Evolutionary conservation across 129 eudicot species (phyloP).

Genomic region (Solidago caesia): DNA sequence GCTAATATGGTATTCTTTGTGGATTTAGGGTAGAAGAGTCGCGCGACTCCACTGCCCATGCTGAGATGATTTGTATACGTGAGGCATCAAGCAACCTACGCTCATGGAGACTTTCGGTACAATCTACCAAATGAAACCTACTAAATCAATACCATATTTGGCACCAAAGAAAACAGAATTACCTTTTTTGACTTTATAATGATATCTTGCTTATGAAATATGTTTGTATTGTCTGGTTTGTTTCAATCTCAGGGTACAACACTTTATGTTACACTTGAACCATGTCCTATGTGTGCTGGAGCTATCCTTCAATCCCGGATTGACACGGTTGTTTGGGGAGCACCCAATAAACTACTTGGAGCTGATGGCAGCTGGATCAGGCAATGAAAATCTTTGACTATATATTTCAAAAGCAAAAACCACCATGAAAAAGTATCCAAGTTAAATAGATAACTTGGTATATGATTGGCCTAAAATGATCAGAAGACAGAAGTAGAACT

Average conservation of each 20-base stretch:
- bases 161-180: too few species aligned
- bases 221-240: not conserved
- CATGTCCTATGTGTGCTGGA: constrained; percentile 99
- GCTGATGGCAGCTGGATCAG: constrained; percentile 99
- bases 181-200: too few species aligned
- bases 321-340: constrained; percentile 97
- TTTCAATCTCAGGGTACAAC: constrained; percentile 61
- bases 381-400: constrained; percentile 32
- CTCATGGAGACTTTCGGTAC: constrained; percentile 93
- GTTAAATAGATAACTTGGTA: not conserved
- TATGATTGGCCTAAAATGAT: not conserved
- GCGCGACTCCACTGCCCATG: constrained; percentile 98
- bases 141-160: not conserved
- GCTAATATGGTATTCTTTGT: constrained; percentile 10
- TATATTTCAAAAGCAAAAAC: not conserved
- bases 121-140: not conserved
- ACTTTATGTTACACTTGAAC: constrained; percentile 94
- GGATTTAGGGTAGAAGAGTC: constrained; percentile 80
- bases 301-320: constrained; percentile 93
- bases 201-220: not conserved
- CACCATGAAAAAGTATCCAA: not conserved
- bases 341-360: constrained; percentile 98
- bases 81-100: constrained; percentile 80
- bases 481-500: not conserved
- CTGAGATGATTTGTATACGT: constrained; percentile 90